phyloP scores from a whole-genome alignment of 2,329 filamentous ascomycete species.

The Blumeria graminis region DNA sequence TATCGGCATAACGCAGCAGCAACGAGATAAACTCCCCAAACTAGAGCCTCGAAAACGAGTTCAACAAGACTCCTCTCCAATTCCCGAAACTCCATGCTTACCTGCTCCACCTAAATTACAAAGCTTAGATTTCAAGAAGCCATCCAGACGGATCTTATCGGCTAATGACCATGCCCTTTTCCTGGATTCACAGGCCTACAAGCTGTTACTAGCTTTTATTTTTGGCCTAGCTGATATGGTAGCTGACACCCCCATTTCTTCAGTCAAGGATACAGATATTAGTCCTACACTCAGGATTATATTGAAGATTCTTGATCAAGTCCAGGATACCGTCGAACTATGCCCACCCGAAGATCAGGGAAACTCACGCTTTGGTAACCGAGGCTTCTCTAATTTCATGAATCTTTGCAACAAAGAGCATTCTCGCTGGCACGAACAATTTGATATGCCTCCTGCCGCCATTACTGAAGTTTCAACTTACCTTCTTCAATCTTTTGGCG shows the following conservation, averaged over 20 bases:
- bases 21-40: constrained; percentile 37
- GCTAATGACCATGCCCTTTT: constrained; percentile 61
- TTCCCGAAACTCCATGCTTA: constrained; percentile 53
- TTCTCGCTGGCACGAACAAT: constrained; percentile 34
- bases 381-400: constrained; percentile 63
- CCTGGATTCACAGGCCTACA: constrained; percentile 48
- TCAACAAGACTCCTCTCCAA: constrained; percentile 26
- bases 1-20: constrained; percentile 10
- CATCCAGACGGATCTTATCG: constrained; percentile 61
- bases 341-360: constrained; percentile 67
- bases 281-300: constrained; percentile 38
- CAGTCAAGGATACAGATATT: constrained; percentile 29
- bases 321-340: constrained; percentile 38
- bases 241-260: constrained; percentile 40
- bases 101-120: constrained; percentile 40
- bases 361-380: constrained; percentile 86
- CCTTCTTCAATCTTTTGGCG: constrained; percentile 64
- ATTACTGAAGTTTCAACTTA: constrained; percentile 56
- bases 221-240: constrained; percentile 72
- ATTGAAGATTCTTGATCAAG: constrained; percentile 42
- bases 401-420: constrained; percentile 34
- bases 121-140: constrained; percentile 36
- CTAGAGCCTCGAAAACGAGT: constrained; percentile 37
- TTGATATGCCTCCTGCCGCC: constrained; percentile 30
- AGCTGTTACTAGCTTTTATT: constrained; percentile 59